Base-by-base conservation (phyloP, 1,139 yeast species). In the Yamadazyma membranifaciens region DNA sequence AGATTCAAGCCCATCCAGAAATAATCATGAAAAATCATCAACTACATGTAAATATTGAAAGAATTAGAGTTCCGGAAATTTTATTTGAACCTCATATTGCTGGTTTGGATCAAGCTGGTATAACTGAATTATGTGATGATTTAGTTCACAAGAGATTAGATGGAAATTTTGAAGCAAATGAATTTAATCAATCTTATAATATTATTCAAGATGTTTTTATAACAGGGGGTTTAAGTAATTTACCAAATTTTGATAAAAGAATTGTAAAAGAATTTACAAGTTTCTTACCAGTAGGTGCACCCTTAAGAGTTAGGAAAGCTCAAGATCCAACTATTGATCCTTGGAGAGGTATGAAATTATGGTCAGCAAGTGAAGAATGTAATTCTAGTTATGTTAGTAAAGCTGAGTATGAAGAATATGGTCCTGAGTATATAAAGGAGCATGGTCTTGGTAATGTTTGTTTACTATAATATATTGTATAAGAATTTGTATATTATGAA, bases 71-170 rank as follows among this genome's bases (percentile, higher is more conserved):
- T 2, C 97, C 98, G 0, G 99, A 94, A 61, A 83, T 91, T 1
- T 59, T 88, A 38, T 91, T 92, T 63, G 95, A 91, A 59, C 98
- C 99, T n/a, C 77, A 83, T 11, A 88, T 92, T 48, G 96, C 95
- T 0, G 98, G 98, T 11, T 69, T 89, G 27, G 98, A 94, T 60
- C 98, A 91, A 62, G 96, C 98, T 0, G 98, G 98, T 16, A 71
- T 94, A 10, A 59, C 78, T 14, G 98, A 94, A 60, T 63, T 89
- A 33, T 75, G 83, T 46, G 84, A 83, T 49, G 87, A 83, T 46
- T 72, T 88, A 12, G 56, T 91, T 5, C 56, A 77, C 37, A 77
- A 80, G 40, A 73, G 91, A 50, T 68, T 83, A 37, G 80, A 77
- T 29, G 75, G 80, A 0, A 73, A 71, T 39, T 64, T 68, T 35